A percentile compares a stretch with the other conserved stretches of the same genome.
These are phyloP conservation scores for Cyberlindnera amylophila DNA, from an alignment of 805 yeast species.

Conservation along the genomic window DNA sequence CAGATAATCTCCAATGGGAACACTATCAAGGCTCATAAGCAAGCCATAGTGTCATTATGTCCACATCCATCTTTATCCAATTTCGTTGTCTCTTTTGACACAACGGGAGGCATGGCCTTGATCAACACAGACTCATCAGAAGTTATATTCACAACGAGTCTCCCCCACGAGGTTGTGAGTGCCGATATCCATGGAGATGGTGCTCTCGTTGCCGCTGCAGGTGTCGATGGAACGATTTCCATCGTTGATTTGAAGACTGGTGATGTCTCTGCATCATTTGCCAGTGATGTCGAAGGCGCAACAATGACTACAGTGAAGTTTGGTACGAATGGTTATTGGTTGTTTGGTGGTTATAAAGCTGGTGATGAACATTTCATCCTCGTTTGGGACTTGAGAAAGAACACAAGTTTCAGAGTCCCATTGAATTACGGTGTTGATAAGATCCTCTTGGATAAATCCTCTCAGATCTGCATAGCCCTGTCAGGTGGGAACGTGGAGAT, in stretches of 20 bases:
- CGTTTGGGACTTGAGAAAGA: slow-evolving; percentile 49
- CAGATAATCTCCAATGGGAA: slow-evolving; percentile 12
- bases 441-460: slow-evolving; percentile 23
- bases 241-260: slow-evolving; percentile 35
- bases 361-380: slow-evolving; percentile 28
- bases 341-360: slow-evolving; percentile 33
- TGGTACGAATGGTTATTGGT: slow-evolving; percentile 65
- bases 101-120: slow-evolving; percentile 25
- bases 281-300: slow-evolving; percentile 13
- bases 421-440: slow-evolving; percentile 4
- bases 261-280: slow-evolving; percentile 28
- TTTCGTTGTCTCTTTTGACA: slow-evolving; percentile 30
- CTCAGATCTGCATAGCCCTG: slow-evolving; percentile 20
- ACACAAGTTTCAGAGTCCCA: slow-evolving; percentile 10
- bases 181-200: slow-evolving; percentile 44
- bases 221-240: slow-evolving; percentile 27
- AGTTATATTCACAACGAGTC: slow-evolving; percentile 1
- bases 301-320: slow-evolving; percentile 39
- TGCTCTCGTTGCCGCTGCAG: slow-evolving; percentile 37
- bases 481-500: slow-evolving; percentile 10
- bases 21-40: slow-evolving; percentile 5
- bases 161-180: slow-evolving; percentile 7
- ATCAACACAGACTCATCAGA: slow-evolving; percentile 4
- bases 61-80: slow-evolving; percentile 34
- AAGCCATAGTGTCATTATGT: slow-evolving; percentile 23